These are phyloP conservation scores for Globisporangium echinulatum DNA, from an alignment of 352 stramenopile species.

Conservation along the genomic window DNA sequence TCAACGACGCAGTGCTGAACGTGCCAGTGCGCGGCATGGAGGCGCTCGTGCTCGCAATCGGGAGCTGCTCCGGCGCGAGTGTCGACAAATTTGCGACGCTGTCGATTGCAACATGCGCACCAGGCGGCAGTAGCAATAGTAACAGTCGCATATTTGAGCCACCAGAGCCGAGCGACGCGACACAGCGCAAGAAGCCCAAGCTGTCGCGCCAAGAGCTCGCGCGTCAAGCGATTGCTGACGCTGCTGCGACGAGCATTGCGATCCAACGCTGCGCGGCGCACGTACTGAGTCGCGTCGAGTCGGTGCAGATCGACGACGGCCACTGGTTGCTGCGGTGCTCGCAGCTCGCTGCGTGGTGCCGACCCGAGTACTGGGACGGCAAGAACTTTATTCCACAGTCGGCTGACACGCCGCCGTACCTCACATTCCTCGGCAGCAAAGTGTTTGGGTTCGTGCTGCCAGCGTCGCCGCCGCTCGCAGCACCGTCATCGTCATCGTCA, in stretches of 20 bases:
- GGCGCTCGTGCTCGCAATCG: conserved; percentile 70
- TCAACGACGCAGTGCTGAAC: conserved; percentile 50
- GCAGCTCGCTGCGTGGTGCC: conserved; percentile 53
- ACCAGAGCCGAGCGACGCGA: background rate
- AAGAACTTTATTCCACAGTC: conserved; percentile 61
- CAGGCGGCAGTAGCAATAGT: conserved; percentile 22
- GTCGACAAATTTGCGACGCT: conserved; percentile 63
- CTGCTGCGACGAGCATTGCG: conserved; percentile 27
- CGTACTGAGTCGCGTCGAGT: conserved; percentile 61
- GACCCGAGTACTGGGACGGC: conserved; percentile 70
- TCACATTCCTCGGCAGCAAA: conserved; percentile 84
- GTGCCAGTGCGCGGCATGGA: conserved; percentile 68
- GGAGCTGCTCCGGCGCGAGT: conserved; percentile 40
- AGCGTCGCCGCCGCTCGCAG: background rate
- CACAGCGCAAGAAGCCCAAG: conserved; percentile 33
- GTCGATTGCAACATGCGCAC: conserved; percentile 34
- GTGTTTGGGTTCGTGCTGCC: conserved; percentile 60
- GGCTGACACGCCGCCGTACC: conserved; percentile 28
- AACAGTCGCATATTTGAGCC: background rate
- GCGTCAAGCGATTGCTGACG: conserved; percentile 23
- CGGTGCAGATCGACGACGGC: conserved; percentile 53
- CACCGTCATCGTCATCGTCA: too few relatives aligned
- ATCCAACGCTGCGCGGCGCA: conserved; percentile 56
- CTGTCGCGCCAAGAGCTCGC: conserved; percentile 56
- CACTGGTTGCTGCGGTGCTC: conserved; percentile 66